Evolutionary conservation across 1,284 basidiomycete genomes (phyloP), one percentile per base, ranked within the genome.

Genomic region (Porogramme epimiltina): DNA sequence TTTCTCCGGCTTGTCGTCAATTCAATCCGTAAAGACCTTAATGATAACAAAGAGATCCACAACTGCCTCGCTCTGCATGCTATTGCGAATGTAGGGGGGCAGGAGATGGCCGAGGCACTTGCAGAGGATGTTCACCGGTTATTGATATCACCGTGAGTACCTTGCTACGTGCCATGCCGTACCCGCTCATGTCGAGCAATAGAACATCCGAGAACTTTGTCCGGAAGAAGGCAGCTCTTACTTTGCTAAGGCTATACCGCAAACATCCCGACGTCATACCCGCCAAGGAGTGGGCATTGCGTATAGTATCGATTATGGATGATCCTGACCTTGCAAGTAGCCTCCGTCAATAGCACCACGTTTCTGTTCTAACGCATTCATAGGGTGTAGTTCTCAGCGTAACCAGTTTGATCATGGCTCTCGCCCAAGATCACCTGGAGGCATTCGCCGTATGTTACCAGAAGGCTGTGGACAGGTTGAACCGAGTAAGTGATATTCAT

Each of bases 41-140:
- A 98, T 60, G 92, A 93, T 62, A 92, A 92, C 66, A 93, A 91
- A 66, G 97, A 99, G 71, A 81, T 97, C 60, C 91, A 91, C 73
- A 99, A 98, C 66, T 98, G 97, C 67, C 79, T 99, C 45, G 97
- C 97, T 1, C 73, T 99, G 47, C 97, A 99, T 66, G 97, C 96
- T 2, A 98, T 99, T 59, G 97, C 97, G 15, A 99, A 98, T 66
- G 92, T 99, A 24, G 97, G 96, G 45, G 93, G 95, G 33, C 91
- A 89, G 65, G 97, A 98, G 72, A 99, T 99, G 94, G 95, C 97
- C 11, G 97, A 99, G 67, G 88, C 95, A 6, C 77, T 99, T 40
- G 86, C 84, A 6, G 92, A 93, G 59, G 93, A 96, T 62, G 97
- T 99, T 0, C 95, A 99, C 71, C 84, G 95, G 42, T 76, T 97